phyloP scores from a whole-genome alignment of 768 basidiomycete genomes.

The Tylopilus intermedius region DNA sequence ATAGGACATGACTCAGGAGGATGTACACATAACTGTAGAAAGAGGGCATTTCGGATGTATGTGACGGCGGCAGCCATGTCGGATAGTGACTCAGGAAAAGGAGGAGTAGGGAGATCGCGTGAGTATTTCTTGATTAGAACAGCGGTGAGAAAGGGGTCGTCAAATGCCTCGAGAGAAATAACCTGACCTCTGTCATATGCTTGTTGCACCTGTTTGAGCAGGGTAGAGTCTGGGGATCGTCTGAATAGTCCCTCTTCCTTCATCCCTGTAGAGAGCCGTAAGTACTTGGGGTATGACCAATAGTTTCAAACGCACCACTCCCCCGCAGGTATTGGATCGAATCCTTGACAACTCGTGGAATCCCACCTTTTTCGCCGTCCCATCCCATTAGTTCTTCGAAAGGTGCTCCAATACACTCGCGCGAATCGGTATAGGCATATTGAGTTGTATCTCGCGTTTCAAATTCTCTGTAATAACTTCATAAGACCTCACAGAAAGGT shows the following conservation, averaged over 20 bases:
- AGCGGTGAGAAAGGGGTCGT: constrained; percentile 75
- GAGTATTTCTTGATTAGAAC: constrained; percentile 84
- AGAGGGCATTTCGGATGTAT: constrained; percentile 65
- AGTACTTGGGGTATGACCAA: neutral
- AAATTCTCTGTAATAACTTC: constrained; percentile 60
- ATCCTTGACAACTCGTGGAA: constrained; percentile 79
- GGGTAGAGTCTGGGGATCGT: constrained; percentile 66
- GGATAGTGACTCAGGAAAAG: constrained; percentile 61
- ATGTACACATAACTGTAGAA: constrained; percentile 70
- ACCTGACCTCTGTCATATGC: constrained; percentile 85
- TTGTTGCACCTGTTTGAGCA: constrained; percentile 71
- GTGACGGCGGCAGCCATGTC: constrained; percentile 55
- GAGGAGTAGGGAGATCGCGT: constrained; percentile 70
- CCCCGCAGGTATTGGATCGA: constrained; percentile 66
- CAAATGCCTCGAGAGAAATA: constrained; percentile 70
- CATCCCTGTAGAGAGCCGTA: constrained; percentile 36
- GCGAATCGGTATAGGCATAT: constrained; percentile 54
- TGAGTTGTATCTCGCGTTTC: constrained; percentile 67
- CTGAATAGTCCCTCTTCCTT: constrained; percentile 78
- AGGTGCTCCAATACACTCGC: constrained; percentile 76
- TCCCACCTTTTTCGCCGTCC: constrained; percentile 73
- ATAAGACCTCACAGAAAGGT: neutral
- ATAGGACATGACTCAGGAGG: constrained; percentile 62
- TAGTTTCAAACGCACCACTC: constrained; percentile 32
- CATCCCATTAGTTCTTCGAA: constrained; percentile 81